Evolutionary conservation across 106 monocot species (phyloP), one percentile per base, ranked within the genome.

Genomic region (Agapanthus africanus): DNA sequence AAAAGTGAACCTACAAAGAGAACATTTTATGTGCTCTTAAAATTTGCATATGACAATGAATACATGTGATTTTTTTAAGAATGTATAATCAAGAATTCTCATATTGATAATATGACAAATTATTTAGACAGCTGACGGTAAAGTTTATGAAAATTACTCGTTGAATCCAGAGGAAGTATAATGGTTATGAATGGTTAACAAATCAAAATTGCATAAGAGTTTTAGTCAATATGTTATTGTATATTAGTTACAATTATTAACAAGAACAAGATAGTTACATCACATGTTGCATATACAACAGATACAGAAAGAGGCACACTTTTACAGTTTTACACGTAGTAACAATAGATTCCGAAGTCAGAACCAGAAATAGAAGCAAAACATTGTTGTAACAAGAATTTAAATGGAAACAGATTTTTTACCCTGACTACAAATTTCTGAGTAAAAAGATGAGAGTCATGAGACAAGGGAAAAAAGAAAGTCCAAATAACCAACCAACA

Each of bases 1-100:
- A 68, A 71, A 91, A 86, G 63, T 88, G 86, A 69, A 91, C 84
- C 95, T 97, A 82, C 73, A 79, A 77, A n/a, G 25, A 72, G 26
- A 34, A 39, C 7, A 70, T 46, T 44, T 67, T 4, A 65, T 40
- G 26, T 39, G 18, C 31, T 46, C 10, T 0, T 67, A 18, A 31
- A 31, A 26, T n/a, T n/a, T 27, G 23, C 28, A 46, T 61, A 36
- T 19, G 61, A n/a, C 4, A 63, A 37, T n/a, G 22, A 36, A 37
- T 37, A 3, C 63, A 63, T 32, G 32, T 23, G 31, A 56, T 56
- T 2, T 56, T n/a, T n/a, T n/a, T 26, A 6, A 56, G 56, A 56
- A 49, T 5, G n/a, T 49, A 49, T 19, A 19, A 19, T n/a, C 11
- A 16, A 49, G 19, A 11, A 27, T 4, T 31, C 30, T 30, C 30